These are phyloP conservation scores for Sarocladium oryzae DNA, from an alignment of 2,329 filamentous ascomycete genomes.

Conservation along the genomic window DNA sequence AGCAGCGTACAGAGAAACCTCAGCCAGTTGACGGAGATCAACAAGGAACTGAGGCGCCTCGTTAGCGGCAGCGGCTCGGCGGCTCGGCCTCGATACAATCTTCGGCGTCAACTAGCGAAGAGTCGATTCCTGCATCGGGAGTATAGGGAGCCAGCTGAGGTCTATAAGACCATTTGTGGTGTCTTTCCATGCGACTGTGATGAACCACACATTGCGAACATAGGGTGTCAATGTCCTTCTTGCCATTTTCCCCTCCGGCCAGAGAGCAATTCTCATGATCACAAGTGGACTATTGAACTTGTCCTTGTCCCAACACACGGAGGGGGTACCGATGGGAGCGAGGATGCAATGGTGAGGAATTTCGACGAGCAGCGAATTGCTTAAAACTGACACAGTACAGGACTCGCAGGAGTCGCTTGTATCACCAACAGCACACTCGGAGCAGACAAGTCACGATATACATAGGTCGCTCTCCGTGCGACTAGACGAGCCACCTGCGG, in stretches of 20 bases:
- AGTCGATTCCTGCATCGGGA: slow-evolving; percentile 2
- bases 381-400: neutral
- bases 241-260: neutral
- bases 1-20: neutral
- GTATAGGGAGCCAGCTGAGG: neutral
- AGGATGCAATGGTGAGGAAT: neutral
- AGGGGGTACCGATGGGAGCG: neutral
- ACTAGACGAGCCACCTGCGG: neutral
- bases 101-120: neutral
- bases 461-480: neutral
- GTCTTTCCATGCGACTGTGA: neutral
- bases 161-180: slow-evolving; percentile 2
- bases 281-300: slow-evolving; percentile 2
- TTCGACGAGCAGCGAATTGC: neutral
- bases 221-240: neutral
- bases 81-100: neutral
- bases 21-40: neutral
- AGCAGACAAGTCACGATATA: neutral
- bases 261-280: neutral
- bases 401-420: neutral
- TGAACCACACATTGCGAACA: slow-evolving; percentile 1
- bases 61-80: neutral
- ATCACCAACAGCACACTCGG: neutral
- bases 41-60: slow-evolving; percentile 1
- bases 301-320: neutral